Conservation (phyloP, 306 rosid genomes). For the Canavalia ensiformis region DNA sequence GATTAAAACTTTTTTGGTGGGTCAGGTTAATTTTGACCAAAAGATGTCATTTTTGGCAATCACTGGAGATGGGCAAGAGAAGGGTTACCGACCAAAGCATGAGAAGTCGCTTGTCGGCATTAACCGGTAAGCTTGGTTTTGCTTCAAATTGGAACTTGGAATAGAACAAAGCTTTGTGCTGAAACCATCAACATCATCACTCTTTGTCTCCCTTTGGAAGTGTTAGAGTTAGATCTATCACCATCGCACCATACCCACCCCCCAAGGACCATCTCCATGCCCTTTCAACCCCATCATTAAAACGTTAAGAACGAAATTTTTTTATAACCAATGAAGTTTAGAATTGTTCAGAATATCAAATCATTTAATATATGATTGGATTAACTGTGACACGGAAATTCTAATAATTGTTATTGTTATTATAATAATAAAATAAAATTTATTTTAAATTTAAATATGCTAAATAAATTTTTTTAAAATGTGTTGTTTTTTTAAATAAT, state of each 20-base stretch:
- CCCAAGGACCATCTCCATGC: background rate
- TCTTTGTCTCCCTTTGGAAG: background rate
- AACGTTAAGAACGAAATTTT: too few species aligned
- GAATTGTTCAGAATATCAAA: background rate
- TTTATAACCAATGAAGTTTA: background rate
- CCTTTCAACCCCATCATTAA: background rate
- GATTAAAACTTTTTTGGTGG: conserved; percentile 24
- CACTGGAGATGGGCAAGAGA: conserved; percentile 17
- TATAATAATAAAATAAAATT: too few species aligned
- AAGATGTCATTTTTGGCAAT: background rate
- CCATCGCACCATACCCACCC: background rate
- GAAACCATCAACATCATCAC: background rate
- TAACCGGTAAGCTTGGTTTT: background rate
- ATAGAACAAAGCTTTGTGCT: background rate
- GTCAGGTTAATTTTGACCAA: background rate
- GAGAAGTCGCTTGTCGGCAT: conserved; percentile 36
- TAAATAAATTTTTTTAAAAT: too few species aligned
- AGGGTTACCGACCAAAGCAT: conserved; percentile 8
- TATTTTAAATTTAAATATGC: too few species aligned
- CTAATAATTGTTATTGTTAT: too few species aligned
- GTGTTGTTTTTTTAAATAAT: too few species aligned
- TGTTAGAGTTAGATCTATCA: background rate
- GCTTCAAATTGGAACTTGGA: background rate
- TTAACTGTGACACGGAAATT: too few species aligned
- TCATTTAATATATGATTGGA: too few species aligned